These are phyloP conservation scores for Talaromyces rugulosus DNA, from an alignment of 2,329 filamentous ascomycete genomes.

Conservation along the genomic window DNA sequence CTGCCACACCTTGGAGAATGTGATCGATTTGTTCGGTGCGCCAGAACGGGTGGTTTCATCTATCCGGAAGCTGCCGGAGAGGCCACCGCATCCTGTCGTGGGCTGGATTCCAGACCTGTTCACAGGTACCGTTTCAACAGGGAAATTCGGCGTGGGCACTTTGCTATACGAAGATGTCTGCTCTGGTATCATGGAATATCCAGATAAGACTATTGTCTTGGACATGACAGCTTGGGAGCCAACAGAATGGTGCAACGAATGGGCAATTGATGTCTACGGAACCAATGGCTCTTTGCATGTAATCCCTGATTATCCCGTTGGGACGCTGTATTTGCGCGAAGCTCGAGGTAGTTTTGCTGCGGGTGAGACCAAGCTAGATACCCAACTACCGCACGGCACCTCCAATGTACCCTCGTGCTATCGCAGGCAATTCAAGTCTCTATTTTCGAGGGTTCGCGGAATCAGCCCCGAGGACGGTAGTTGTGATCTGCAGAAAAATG, in stretches of 20 bases:
- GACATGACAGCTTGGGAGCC: conserved; percentile 19
- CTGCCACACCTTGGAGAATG: conserved; percentile 16
- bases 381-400: conserved; percentile 15
- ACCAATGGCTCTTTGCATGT: conserved; percentile 17
- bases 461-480: conserved; percentile 10
- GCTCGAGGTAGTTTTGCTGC: conserved; percentile 14
- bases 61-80: conserved; percentile 15
- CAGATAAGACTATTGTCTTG: conserved; percentile 15
- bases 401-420: conserved; percentile 17
- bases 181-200: conserved; percentile 17
- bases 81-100: conserved; percentile 14
- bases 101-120: conserved; percentile 15
- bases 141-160: conserved; percentile 14
- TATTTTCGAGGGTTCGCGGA: conserved; percentile 13
- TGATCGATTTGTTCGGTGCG: conserved; percentile 15
- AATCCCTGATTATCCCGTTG: conserved; percentile 16
- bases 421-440: conserved; percentile 14
- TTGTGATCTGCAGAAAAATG: conserved; percentile 15
- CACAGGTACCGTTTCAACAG: conserved; percentile 11
- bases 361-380: conserved; percentile 15
- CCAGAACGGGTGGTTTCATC: conserved; percentile 15
- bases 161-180: conserved; percentile 17
- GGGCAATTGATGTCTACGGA: conserved; percentile 18
- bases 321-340: conserved; percentile 14
- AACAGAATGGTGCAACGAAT: conserved; percentile 18